Conservation (phyloP, 192 early-diverging fungal genomes). For the Coemansia sp. region DNA sequence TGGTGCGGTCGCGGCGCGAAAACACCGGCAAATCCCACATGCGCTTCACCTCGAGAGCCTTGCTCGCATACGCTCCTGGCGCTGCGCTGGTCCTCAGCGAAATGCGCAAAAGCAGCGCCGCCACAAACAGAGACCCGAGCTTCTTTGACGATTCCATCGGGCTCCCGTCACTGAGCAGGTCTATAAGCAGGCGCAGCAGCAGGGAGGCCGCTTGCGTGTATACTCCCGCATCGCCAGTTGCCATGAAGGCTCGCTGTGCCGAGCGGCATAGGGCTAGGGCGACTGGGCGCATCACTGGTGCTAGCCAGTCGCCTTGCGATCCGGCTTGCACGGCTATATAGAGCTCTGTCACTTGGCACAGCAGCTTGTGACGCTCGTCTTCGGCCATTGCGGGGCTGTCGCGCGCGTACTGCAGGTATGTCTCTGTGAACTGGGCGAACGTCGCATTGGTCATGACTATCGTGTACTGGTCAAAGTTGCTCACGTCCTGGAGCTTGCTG, state of each 20-base stretch:
- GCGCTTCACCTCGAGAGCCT: conserved; percentile 34
- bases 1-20: conserved; percentile 25
- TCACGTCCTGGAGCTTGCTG: conserved; percentile 17
- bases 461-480: conserved; percentile 38
- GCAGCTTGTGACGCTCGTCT: conserved; percentile 12
- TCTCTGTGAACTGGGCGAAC: conserved; percentile 29
- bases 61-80: conserved; percentile 44
- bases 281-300: conserved; percentile 26
- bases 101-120: conserved; percentile 33
- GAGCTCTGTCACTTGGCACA: conserved; percentile 29
- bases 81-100: conserved; percentile 41
- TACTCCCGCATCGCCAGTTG: conserved; percentile 15
- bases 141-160: conserved; percentile 27
- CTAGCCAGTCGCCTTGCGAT: conserved; percentile 33
- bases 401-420: conserved; percentile 39
- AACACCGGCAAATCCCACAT: conserved; percentile 13
- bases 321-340: conserved; percentile 17
- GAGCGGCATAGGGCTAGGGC: conserved; percentile 30
- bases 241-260: conserved; percentile 13
- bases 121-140: conserved; percentile 32
- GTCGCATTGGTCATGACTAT: conserved; percentile 15
- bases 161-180: conserved; percentile 29
- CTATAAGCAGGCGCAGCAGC: conserved; percentile 33
- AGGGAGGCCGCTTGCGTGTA: conserved; percentile 41
- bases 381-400: conserved; percentile 9